These are phyloP conservation scores for Aspergillus aculeatus DNA, from an alignment of 2,329 filamentous ascomycete species.

Conservation along the genomic window DNA sequence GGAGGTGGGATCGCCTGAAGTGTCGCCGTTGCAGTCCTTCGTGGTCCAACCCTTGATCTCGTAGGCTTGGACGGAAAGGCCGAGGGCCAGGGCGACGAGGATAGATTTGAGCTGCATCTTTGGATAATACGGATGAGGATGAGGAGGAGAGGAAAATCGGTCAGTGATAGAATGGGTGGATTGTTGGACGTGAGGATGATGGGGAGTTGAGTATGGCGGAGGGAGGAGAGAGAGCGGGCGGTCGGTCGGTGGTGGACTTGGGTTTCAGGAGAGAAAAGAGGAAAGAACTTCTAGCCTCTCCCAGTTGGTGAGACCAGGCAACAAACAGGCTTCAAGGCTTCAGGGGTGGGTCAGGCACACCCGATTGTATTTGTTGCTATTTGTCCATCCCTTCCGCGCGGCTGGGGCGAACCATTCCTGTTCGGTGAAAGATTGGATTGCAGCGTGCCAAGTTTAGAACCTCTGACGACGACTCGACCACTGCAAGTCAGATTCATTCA, in stretches of 20 bases:
- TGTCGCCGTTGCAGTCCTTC: conserved; percentile 3
- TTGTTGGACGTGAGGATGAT: not conserved
- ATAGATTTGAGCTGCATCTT: conserved; percentile 4
- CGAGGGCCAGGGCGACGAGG: not conserved
- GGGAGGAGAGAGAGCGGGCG: not conserved
- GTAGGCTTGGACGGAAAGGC: not conserved
- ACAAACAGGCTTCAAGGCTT: not conserved
- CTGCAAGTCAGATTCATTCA: not conserved
- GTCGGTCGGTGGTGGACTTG: not conserved
- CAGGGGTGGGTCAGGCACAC: not conserved
- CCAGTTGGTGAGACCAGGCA: not conserved
- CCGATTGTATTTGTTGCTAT: not conserved
- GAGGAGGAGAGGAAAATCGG: not conserved
- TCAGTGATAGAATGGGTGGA: not conserved
- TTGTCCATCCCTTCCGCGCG: not conserved
- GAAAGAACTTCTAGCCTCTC: not conserved
- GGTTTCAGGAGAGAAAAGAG: not conserved
- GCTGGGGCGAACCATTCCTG: too few species aligned
- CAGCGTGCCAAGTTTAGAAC: too few species aligned
- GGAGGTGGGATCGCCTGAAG: too few species aligned
- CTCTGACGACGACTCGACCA: not conserved
- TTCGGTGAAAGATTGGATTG: too few species aligned
- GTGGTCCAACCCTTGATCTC: not conserved
- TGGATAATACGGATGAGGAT: not conserved
- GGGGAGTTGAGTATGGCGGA: not conserved